Conservation (phyloP, 139 green algal genomes). For the Micractinium conductrix region DNA sequence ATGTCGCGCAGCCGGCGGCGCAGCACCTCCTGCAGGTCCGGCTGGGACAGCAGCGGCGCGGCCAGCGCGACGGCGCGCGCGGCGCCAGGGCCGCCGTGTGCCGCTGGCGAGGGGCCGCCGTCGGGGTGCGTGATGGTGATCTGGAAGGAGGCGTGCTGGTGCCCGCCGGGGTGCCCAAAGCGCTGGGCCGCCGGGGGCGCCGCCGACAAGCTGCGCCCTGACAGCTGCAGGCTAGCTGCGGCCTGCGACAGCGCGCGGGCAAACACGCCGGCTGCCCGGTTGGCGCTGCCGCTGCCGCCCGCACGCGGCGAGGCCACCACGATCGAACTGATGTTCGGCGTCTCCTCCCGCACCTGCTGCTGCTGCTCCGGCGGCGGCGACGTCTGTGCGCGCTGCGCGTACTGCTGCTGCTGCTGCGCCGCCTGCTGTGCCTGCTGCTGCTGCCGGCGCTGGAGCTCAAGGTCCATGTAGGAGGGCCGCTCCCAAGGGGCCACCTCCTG, state of each 20-base stretch:
- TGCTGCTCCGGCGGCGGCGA: background rate
- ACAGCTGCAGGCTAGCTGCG: background rate
- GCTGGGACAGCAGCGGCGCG: conserved; percentile 27
- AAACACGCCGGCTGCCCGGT: background rate
- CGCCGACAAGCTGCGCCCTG: conserved; percentile 2
- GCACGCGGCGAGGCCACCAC: background rate
- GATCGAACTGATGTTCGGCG: too few relatives aligned
- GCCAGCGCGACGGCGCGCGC: background rate
- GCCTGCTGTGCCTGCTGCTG: conserved; percentile 17
- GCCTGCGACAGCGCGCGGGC: background rate
- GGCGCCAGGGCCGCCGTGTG: too few relatives aligned
- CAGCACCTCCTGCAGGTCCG: conserved; percentile 26
- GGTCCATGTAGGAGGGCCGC: conserved; percentile 33
- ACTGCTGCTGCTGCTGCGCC: conserved; percentile 8
- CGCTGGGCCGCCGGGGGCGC: background rate
- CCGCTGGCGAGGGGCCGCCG: too few relatives aligned
- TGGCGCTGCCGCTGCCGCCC: background rate
- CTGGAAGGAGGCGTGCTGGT: conserved; percentile 12
- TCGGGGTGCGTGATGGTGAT: conserved; percentile 11
- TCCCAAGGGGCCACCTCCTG: conserved; percentile 18
- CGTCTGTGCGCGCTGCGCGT: background rate
- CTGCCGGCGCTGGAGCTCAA: conserved; percentile 22
- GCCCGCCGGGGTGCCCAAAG: background rate
- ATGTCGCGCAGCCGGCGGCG: conserved; percentile 13
- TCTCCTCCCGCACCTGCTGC: background rate